Conservation (phyloP, 306 rosid genomes). For the Pterocarpus macrocarpus region DNA sequence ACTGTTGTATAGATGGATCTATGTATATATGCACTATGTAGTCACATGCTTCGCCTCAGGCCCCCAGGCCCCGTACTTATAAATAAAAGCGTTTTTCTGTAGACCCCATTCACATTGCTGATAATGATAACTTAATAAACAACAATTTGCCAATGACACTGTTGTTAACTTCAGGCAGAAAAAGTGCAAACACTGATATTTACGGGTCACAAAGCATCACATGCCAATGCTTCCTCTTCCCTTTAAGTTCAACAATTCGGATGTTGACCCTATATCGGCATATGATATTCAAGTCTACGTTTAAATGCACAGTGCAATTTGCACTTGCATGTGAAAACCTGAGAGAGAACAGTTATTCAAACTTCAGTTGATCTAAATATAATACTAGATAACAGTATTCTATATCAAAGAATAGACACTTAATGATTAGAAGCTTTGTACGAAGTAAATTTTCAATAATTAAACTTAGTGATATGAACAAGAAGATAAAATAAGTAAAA, state of each 20-base stretch:
- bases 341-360: neutral
- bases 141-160: neutral
- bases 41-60: neutral
- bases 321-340: constrained; percentile 13
- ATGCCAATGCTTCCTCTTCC: constrained; percentile 15
- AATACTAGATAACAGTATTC: neutral
- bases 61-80: neutral
- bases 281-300: neutral
- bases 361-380: neutral
- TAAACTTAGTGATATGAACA: neutral
- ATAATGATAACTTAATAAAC: neutral
- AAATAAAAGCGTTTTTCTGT: neutral
- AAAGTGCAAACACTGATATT: neutral
- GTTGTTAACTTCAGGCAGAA: constrained; percentile 3
- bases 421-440: neutral
- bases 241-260: neutral
- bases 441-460: neutral
- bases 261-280: constrained; percentile 3
- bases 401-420: neutral
- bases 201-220: constrained; percentile 32
- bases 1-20: neutral
- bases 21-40: neutral
- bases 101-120: neutral
- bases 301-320: neutral
- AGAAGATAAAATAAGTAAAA: too few species aligned